Evolutionary conservation across 805 yeast genomes (phyloP).

Genomic region (Candida sithepensis): DNA sequence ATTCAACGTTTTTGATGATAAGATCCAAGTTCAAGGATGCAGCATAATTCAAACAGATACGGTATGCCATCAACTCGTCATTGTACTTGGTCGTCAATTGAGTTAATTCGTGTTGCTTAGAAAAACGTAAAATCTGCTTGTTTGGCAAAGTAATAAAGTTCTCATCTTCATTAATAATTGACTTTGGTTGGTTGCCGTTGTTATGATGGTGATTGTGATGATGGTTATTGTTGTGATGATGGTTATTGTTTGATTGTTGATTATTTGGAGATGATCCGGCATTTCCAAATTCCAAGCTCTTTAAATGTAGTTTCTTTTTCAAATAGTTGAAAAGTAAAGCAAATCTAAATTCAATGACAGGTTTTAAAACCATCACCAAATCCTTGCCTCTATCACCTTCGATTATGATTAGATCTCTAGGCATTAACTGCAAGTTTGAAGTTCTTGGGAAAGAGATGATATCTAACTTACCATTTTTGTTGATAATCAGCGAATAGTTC

Average conservation of each 20-base stretch:
- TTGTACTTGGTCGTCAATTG: slow-evolving; percentile 60
- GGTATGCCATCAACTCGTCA: slow-evolving; percentile 69
- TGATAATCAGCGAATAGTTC: slow-evolving; percentile 33
- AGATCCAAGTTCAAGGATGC: slow-evolving; percentile 41
- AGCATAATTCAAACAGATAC: slow-evolving; percentile 52
- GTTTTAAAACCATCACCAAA: slow-evolving; percentile 67
- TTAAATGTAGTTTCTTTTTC: slow-evolving; percentile 67
- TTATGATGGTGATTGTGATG: slow-evolving; percentile 5
- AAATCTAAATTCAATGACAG: slow-evolving; percentile 55
- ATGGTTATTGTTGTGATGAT: slow-evolving; percentile 15
- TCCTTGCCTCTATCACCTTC: slow-evolving; percentile 88
- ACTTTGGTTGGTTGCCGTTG: slow-evolving; percentile 15
- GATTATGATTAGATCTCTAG: slow-evolving; percentile 67
- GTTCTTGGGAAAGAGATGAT: slow-evolving; percentile 63
- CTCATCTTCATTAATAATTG: slow-evolving; percentile 49
- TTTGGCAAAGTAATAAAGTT: slow-evolving; percentile 70
- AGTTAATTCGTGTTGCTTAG: slow-evolving; percentile 65
- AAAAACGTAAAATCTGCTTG: slow-evolving; percentile 73
- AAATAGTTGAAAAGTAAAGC: slow-evolving; percentile 71
- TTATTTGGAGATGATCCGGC: slow-evolving; percentile 15
- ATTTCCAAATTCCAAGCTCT: slow-evolving; percentile 41
- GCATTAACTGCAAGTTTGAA: slow-evolving; percentile 54
- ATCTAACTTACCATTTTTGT: slow-evolving; percentile 51
- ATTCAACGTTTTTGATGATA: slow-evolving; percentile 70
- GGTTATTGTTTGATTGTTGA: slow-evolving; percentile 21